phyloP scores from a whole-genome alignment of 352 stramenopile genomes.

The Phytopythium boreale region DNA sequence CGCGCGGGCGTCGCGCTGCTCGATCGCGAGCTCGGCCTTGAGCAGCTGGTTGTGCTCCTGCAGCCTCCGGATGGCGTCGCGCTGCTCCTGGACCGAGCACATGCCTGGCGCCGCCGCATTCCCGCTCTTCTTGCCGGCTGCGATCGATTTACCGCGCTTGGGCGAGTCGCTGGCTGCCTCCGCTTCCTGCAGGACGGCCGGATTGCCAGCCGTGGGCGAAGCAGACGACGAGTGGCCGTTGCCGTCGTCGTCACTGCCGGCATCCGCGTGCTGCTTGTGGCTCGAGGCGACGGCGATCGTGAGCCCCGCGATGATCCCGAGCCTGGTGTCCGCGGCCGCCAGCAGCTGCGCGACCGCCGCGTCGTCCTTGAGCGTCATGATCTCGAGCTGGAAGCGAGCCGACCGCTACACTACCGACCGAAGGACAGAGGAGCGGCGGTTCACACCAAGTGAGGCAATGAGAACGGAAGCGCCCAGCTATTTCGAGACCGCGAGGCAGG shows the following conservation, averaged over 20 bases:
- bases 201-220: constrained; percentile 7
- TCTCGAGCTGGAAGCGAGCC: not conserved
- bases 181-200: constrained; percentile 1
- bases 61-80: constrained; percentile 66
- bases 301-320: constrained; percentile 56
- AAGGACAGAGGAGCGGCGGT: not conserved
- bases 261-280: constrained; percentile 11
- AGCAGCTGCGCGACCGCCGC: not conserved
- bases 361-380: constrained; percentile 5
- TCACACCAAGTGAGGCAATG: not conserved
- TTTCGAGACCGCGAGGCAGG: not conserved
- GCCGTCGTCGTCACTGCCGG: constrained; percentile 24
- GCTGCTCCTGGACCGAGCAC: constrained; percentile 70
- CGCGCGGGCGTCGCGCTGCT: constrained; percentile 48
- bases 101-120: constrained; percentile 9
- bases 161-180: constrained; percentile 7
- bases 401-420: no score
- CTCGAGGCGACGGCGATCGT: constrained; percentile 34
- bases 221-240: constrained; percentile 14
- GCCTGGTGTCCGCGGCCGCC: constrained; percentile 25
- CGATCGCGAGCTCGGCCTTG: constrained; percentile 71
- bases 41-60: constrained; percentile 75
- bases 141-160: constrained; percentile 19
- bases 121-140: constrained; percentile 14
- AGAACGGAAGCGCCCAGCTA: not conserved